Base-by-base conservation (phyloP, 371 early-diverging fungal species). In the Rhizopus sp. region DNA sequence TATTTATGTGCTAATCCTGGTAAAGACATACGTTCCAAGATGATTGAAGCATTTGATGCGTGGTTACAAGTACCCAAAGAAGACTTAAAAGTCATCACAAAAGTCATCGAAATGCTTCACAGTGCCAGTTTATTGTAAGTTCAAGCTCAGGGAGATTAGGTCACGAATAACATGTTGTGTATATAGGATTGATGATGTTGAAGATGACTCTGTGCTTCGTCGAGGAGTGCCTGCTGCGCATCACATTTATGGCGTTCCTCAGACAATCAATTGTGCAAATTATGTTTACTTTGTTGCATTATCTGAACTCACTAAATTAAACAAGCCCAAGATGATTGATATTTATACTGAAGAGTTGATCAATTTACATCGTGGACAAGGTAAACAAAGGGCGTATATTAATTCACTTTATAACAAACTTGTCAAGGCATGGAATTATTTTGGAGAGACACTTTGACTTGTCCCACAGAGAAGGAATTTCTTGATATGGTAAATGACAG, bases 171-270 rank as follows among this genome's bases (percentile, higher is more conserved):
- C 1, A 9, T 12, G n/a, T 47, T 15, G 4, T 23, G 4, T 46
- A 3, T 46, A 3, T 67, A 91, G 91, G 32, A 87, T 98, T 40
- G 98, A 98, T 68, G 99, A 98, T 63, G 92, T 98, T 15, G 93
- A 98, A 71, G 99, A 98, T 69, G 88, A 84, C 54, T 96, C 96
- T 0, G 81, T 80, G 17, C 62, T 97, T 49, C 79, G 98, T 45
- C 80, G 98, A 52, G 98, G 98, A 3, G 85, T 88, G 3, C 99
- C 99, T 51, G 97, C 93, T 17, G 94, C 99, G 1, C 97, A 98
- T 78, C 89, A 92, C 59, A 91, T 97, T 33, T 98, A 86, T 75
- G 98, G 99, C 5, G 72, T 89, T 4, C 89, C 97, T 10, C 75
- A 87, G 62, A 92, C 96, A 12, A 97, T 98, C 63, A 97, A 97